Evolutionary conservation across 495 filamentous ascomycete species (phyloP).

Genomic region (Xanthoparmelia taractica): DNA sequence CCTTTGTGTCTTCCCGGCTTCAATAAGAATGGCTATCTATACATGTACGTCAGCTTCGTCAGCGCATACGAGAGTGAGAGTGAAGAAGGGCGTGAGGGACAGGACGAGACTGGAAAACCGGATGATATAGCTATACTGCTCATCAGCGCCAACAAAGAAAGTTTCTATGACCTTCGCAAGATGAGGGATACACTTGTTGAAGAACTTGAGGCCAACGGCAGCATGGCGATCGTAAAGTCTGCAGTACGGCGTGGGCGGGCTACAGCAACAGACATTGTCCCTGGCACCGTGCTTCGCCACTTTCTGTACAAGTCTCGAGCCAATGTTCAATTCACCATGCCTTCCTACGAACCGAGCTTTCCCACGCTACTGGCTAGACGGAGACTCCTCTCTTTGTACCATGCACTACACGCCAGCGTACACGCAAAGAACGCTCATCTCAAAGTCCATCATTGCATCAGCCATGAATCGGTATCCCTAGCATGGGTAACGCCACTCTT

Average conservation of each 20-base stretch:
- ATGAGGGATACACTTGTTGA: conserved; percentile 76
- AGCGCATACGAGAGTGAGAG: conserved; percentile 37
- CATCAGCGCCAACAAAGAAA: conserved; percentile 86
- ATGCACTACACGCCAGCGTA: conserved; percentile 70
- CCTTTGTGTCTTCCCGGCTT: conserved; percentile 94
- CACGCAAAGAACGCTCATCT: conserved; percentile 77
- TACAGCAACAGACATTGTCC: conserved; percentile 62
- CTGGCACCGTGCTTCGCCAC: conserved; percentile 72
- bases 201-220: conserved; percentile 67
- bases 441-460: conserved; percentile 74
- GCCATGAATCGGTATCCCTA: conserved; percentile 64
- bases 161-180: conserved; percentile 77
- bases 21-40: conserved; percentile 94
- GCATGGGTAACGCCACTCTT: conserved; percentile 87
- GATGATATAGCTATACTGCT: conserved; percentile 85
- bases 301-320: conserved; percentile 89
- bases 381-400: conserved; percentile 75
- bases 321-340: conserved; percentile 95
- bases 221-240: conserved; percentile 62
- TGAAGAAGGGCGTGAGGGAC: conserved; percentile 30
- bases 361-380: conserved; percentile 54
- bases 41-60: conserved; percentile 98
- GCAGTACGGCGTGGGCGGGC: conserved; percentile 67
- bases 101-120: conserved; percentile 42
- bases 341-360: conserved; percentile 69